These are phyloP conservation scores for Exophiala aquamarina DNA, from an alignment of 2,329 filamentous ascomycete genomes.

Conservation along the genomic window DNA sequence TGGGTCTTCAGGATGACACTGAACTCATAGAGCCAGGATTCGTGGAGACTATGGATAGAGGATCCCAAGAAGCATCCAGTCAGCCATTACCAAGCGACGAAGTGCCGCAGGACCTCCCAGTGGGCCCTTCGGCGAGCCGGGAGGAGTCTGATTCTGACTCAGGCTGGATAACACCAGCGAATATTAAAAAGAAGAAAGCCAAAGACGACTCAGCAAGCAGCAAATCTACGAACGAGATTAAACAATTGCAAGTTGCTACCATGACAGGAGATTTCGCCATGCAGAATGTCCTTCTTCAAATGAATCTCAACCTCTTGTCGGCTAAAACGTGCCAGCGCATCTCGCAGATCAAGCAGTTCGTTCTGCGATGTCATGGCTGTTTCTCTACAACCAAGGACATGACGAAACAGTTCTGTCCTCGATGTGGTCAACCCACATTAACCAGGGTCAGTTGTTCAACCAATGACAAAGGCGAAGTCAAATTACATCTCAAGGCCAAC, in stretches of 20 bases:
- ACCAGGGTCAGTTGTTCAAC: constrained; percentile 84
- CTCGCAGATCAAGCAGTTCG: constrained; percentile 80
- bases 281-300: constrained; percentile 93
- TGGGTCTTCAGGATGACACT: neutral
- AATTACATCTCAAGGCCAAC: constrained; percentile 85
- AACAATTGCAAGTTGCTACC: constrained; percentile 79
- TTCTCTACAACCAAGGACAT: constrained; percentile 83
- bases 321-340: constrained; percentile 72
- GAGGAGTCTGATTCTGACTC: constrained; percentile 51
- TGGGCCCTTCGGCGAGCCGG: constrained; percentile 32
- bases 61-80: neutral
- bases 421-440: constrained; percentile 84
- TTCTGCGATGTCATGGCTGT: constrained; percentile 90
- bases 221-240: constrained; percentile 54
- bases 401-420: constrained; percentile 86
- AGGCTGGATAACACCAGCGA: constrained; percentile 92
- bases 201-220: constrained; percentile 57
- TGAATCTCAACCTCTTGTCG: constrained; percentile 88
- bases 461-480: constrained; percentile 75
- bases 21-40: neutral
- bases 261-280: constrained; percentile 96
- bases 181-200: constrained; percentile 80
- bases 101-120: constrained; percentile 22
- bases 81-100: constrained; percentile 24
- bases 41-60: neutral